Base-by-base conservation (phyloP, 805 yeast species). In the Debaryomyces maramus region DNA sequence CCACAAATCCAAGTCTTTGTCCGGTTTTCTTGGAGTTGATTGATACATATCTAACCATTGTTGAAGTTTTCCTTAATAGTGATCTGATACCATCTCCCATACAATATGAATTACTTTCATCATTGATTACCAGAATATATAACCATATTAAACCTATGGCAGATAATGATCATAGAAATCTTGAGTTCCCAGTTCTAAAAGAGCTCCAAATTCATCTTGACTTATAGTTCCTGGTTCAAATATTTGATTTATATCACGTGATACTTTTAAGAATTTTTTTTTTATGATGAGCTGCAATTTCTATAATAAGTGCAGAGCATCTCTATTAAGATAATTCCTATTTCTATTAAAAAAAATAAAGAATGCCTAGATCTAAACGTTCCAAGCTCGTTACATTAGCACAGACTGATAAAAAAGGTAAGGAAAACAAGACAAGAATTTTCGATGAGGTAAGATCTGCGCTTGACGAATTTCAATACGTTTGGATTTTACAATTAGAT, bases 311-410 rank as follows among this genome's bases (percentile, higher is more conserved):
- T 24, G 11, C 11, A 33, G 28, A 33, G 17, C 19, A 38, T 37
- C 21, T 26, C 34, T 22, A 14, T 20, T 27, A 19, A 34, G 24
- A 29, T 10, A 29, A 14, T 7, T 17, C 17, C 32, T 18, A 17
- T 19, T 17, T 32, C 23, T 16, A 29, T 23, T 27, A 17, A 24
- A 22, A 21, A 28, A 16, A 21, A 16, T 19, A 30, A 41, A 70
- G 51, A 43, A 91, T 91, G 99, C 97, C 99, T 47, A 88, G 96
- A 78, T 89, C 97, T 26, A 90, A 83, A 64, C 91, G 98, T 79
- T 85, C 97, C 52, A 93, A 88, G 81, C 83, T 90, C 53, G 95
- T 93, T 45, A 87, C 98, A 10, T 75, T 93, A 53, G 93, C 99
- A 27, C 91, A 91, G 61, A 91, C 98, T 47, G 97, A 89, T 52